A percentile compares a stretch with the other conserved stretches of the same genome.
These are phyloP conservation scores for Uronychia setigera DNA, from an alignment of 73 alveolate genomes.

Conservation along the genomic window DNA sequence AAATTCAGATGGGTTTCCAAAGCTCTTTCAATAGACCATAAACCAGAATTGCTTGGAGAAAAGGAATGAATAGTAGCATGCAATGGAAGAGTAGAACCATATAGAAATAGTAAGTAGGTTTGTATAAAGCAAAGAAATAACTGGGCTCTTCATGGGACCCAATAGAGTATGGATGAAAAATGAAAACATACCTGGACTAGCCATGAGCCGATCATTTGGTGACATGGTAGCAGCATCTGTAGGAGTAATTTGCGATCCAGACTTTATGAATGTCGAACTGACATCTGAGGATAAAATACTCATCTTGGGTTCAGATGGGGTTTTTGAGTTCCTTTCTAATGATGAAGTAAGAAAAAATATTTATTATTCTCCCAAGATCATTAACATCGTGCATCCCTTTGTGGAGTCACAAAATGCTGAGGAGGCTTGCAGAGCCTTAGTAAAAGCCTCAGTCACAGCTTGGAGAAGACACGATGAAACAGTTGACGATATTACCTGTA, in stretches of 20 bases:
- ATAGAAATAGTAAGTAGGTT: constrained; percentile 55
- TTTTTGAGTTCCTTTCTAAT: constrained; percentile 48
- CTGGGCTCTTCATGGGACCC: constrained; percentile 59
- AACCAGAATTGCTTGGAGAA: constrained; percentile 89
- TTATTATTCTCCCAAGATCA: background rate
- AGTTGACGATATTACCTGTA: no score
- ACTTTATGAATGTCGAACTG: constrained; percentile 37
- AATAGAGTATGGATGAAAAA: constrained; percentile 54
- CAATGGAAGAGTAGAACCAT: constrained; percentile 93
- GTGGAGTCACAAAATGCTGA: no score
- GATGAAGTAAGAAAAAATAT: no score
- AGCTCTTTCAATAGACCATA: constrained; percentile 82
- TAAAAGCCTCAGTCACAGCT: no score
- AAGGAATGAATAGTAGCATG: constrained; percentile 73
- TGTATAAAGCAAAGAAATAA: background rate
- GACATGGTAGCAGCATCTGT: constrained; percentile 71
- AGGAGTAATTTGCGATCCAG: constrained; percentile 79
- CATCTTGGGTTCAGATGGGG: constrained; percentile 43
- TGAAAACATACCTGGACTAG: constrained; percentile 68
- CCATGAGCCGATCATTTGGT: constrained; percentile 81
- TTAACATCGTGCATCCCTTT: background rate
- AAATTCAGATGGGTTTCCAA: constrained; percentile 60
- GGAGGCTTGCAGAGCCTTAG: no score
- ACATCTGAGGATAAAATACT: constrained; percentile 36
- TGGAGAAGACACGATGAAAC: no score